A percentile compares a stretch with the other conserved stretches of the same genome.
These are phyloP conservation scores for Alternaria gansuensis DNA, from an alignment of 2,329 filamentous ascomycete genomes.

Conservation along the genomic window DNA sequence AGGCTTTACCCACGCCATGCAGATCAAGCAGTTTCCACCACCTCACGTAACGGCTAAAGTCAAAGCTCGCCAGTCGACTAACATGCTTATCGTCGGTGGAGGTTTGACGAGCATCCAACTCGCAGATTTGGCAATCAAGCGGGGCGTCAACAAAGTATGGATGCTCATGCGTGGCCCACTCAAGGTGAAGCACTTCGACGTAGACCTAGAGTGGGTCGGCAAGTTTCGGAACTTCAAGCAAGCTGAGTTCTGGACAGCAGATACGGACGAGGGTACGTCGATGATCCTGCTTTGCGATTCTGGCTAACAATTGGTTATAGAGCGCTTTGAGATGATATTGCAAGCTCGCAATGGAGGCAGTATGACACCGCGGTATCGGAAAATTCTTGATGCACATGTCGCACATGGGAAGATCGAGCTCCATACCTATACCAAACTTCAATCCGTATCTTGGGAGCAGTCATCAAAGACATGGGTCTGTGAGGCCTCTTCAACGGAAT, in stretches of 20 bases:
- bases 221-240: constrained; percentile 83
- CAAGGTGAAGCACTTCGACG: constrained; percentile 79
- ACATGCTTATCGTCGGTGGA: constrained; percentile 76
- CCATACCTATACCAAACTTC: constrained; percentile 66
- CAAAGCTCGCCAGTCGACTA: constrained; percentile 57
- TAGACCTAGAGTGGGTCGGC: constrained; percentile 79
- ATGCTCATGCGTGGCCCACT: constrained; percentile 70
- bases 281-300: neutral
- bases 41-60: constrained; percentile 64
- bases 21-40: constrained; percentile 68
- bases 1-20: constrained; percentile 70
- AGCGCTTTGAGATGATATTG: constrained; percentile 72
- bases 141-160: constrained; percentile 73
- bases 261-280: constrained; percentile 66
- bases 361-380: constrained; percentile 73
- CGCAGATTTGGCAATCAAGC: constrained; percentile 70
- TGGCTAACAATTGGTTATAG: constrained; percentile 37
- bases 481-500: constrained; percentile 55
- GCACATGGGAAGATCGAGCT: constrained; percentile 63
- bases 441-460: constrained; percentile 61
- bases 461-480: constrained; percentile 50
- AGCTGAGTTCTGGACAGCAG: constrained; percentile 78
- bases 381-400: constrained; percentile 70
- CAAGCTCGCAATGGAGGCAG: constrained; percentile 78
- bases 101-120: constrained; percentile 80